Conservation (phyloP, 2,329 filamentous ascomycete genomes). For the Neopestalotiopsis sp. region DNA sequence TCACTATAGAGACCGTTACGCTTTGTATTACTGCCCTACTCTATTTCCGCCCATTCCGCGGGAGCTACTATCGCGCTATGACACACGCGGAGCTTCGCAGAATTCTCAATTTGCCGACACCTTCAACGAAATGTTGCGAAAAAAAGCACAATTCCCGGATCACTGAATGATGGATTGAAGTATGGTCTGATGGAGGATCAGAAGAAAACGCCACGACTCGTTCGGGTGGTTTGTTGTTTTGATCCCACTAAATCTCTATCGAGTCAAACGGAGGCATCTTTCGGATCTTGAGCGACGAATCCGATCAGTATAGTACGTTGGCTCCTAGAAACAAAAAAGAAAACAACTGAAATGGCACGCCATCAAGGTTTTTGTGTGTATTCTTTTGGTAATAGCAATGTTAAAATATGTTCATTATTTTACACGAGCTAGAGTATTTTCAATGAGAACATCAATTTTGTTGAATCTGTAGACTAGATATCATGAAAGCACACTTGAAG, state of each 20-base stretch:
- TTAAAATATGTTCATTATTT: too few species aligned
- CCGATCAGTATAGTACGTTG: not conserved
- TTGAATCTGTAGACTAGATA: too few species aligned
- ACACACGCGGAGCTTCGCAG: not conserved
- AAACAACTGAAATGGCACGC: not conserved
- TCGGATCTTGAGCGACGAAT: not conserved
- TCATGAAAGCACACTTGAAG: not conserved
- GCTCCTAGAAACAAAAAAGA: not conserved
- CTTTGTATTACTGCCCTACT: not conserved
- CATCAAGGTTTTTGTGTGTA: not conserved
- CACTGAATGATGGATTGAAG: not conserved
- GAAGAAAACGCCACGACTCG: not conserved
- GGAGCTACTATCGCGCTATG: not conserved
- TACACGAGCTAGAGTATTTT: too few species aligned
- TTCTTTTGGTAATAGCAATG: too few species aligned
- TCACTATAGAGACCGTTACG: too few species aligned
- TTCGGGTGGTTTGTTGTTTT: not conserved
- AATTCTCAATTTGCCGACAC: not conserved
- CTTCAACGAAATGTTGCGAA: not conserved
- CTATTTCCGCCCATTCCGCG: not conserved
- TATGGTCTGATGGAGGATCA: not conserved
- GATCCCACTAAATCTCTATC: not conserved
- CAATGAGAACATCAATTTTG: too few species aligned
- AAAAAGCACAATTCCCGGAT: not conserved
- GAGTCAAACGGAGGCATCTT: not conserved